Base-by-base conservation (phyloP, 1,284 basidiomycete genomes). In the Meira miltonrushii region DNA sequence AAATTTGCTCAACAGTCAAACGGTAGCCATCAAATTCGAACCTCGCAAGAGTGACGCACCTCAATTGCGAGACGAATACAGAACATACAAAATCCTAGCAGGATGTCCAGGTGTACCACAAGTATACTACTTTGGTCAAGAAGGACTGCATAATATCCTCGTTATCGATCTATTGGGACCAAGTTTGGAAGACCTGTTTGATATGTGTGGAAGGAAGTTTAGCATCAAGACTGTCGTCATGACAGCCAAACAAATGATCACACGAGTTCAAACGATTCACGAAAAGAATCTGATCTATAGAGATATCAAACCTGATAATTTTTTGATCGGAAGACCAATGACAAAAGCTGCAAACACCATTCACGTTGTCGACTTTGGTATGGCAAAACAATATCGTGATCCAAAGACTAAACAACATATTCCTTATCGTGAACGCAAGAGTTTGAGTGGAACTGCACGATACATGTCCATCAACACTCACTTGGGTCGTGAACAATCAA, bases 381-480 rank as follows among this genome's bases (percentile, higher is more conserved):
- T 95, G 92, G 92, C 92, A 41, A 96, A 96, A 81, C 92, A 94
- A 80, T 96, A 95, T 79, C 87, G 92, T 50, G 92, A 96, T 79
- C 91, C 92, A 23, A 95, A 93, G 83, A 92, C 91, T 60, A 93
- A 93, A 81, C 90, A 92, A 79, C 92, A 96, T 81, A 96, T 96
- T 64, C 92, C 92, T 28, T 95, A 96, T 80, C 85, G 92, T 61
- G 92, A 96, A 81, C 85, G 92, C 72, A 95, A 96, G 84, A 89
- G 87, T 78, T 81, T 96, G 67, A 89, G 87, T 61, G 84, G 83
- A 37, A 96, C 92, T 2, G 92, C 92, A 39, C 86, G 92, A 49
- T 96, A 96, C 83, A 95, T 95, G 91, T 89, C 87, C 75, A 95
- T 96, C 81, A 96, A 96, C 80, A 95, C 92, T 51, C 92, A 96